Base-by-base conservation (phyloP, 2,329 filamentous ascomycete species). In the Apiospora koreana region DNA sequence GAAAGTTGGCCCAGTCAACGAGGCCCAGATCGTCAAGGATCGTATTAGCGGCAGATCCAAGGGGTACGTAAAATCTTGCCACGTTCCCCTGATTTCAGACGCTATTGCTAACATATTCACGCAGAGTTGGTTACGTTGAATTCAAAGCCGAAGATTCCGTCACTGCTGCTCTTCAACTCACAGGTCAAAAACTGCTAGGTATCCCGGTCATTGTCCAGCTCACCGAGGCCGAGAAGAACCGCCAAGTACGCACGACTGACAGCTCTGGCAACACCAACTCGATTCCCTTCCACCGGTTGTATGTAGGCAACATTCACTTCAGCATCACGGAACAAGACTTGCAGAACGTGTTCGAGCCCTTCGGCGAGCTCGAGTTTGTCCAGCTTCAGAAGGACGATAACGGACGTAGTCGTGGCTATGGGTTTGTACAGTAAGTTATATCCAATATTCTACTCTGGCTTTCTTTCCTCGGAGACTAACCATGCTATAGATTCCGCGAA, bases 241-340 rank as follows among this genome's bases (percentile, higher is more conserved):
- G 96, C 77, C 95, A 97, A 86, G 94, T 94, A 74, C 94, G 95
- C 75, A 95, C 89, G 74, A 89, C 93, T 68, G 93, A 96, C 76
- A 85, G 88, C 68, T 83, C 86, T 67, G 87, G 88, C 74, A 90
- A 87, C 71, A 89, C 94, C 76, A 95, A 95, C 80, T 92, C 93
- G 72, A 92, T 97, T 71, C 96, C 96, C 31, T 98, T 98, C 86
- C 96, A 99, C 84, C 93, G 97, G 76, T 92, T 99, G 71, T 99
- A 98, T 82, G 95, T 99, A 76, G 96, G 96, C 83, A 99, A 99
- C 81, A 98, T 99, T 76, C 96, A 99, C 86, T 99, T 99, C 88
- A 98, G 94, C 81, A 97, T 99, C 81, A 98, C 94, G 79, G 96
- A 99, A 84, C 91, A 92, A 81, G 97, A 99, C 83, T 86, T 99